Conservation (phyloP, 1,284 basidiomycete species). For the Bjerkandera adusta region DNA sequence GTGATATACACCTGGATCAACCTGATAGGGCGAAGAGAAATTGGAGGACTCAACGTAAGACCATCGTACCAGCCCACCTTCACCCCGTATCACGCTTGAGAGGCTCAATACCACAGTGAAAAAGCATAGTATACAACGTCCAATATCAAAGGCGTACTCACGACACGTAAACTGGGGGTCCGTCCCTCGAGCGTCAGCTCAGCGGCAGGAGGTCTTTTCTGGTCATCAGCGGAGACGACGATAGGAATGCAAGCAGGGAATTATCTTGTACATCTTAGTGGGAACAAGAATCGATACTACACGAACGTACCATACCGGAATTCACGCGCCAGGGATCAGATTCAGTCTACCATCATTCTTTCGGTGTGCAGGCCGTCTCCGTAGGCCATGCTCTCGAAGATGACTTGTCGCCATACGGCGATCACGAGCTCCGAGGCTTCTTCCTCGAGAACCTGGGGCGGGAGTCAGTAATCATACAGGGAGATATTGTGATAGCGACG, state of each 20-base stretch:
- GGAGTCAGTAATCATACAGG: conserved; percentile 1
- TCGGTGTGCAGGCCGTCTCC: conserved; percentile 81
- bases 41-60: conserved; percentile 8
- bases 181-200: conserved; percentile 3
- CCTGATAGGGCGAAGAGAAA: no score
- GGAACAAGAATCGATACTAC: conserved; percentile 28
- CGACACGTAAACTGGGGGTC: conserved; percentile 14
- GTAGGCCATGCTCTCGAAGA: conserved; percentile 89
- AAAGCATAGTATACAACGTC: not conserved
- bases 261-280: conserved; percentile 31
- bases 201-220: conserved; percentile 5
- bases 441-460: conserved; percentile 77
- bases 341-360: conserved; percentile 68
- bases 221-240: conserved; percentile 1
- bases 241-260: conserved; percentile 18
- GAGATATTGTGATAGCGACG: conserved; percentile 35
- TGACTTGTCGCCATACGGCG: conserved; percentile 83
- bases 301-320: conserved; percentile 25
- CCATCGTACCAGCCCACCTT: no score
- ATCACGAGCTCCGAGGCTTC: conserved; percentile 77
- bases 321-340: conserved; percentile 1
- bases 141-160: conserved; percentile 20
- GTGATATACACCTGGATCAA: no score
- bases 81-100: not conserved
- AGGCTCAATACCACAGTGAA: not conserved